These are phyloP conservation scores for Cyberlindnera suaveolens DNA, from an alignment of 805 yeast genomes.

Conservation along the genomic window DNA sequence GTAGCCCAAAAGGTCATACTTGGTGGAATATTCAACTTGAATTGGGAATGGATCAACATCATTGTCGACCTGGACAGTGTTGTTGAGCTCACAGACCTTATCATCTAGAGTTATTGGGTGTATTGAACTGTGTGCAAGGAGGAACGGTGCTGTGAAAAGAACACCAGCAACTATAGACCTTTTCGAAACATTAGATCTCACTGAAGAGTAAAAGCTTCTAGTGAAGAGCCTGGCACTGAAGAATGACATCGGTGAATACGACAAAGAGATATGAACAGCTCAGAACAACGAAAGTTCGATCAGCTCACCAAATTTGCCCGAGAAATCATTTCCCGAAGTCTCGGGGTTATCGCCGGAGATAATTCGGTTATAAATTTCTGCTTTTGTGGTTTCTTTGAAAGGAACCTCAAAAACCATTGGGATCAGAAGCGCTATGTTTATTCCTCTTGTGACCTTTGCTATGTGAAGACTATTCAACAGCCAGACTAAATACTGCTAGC, in stretches of 20 bases:
- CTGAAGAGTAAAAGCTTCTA: neutral
- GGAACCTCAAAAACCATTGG: no score
- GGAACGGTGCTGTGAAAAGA: neutral
- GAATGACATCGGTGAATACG: neutral
- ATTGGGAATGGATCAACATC: slow-evolving; percentile 37
- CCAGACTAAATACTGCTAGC: no score
- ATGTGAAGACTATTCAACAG: no score
- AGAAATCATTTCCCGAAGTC: no score
- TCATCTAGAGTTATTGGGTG: slow-evolving; percentile 11
- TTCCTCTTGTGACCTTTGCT: no score
- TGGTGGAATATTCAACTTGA: slow-evolving; percentile 23
- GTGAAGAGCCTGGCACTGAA: neutral
- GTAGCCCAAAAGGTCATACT: slow-evolving; percentile 60
- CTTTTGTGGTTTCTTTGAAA: neutral
- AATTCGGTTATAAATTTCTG: neutral
- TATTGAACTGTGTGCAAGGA: neutral
- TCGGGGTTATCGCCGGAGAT: no score
- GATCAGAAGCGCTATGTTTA: no score
- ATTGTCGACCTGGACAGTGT: slow-evolving; percentile 40
- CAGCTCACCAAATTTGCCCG: no score
- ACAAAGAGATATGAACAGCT: neutral
- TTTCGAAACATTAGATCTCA: neutral
- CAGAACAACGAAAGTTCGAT: no score
- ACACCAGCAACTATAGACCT: neutral
- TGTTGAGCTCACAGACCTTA: slow-evolving; percentile 5